Evolutionary conservation across 805 yeast species (phyloP).

Genomic region (Barnettozyma botsteinii): DNA sequence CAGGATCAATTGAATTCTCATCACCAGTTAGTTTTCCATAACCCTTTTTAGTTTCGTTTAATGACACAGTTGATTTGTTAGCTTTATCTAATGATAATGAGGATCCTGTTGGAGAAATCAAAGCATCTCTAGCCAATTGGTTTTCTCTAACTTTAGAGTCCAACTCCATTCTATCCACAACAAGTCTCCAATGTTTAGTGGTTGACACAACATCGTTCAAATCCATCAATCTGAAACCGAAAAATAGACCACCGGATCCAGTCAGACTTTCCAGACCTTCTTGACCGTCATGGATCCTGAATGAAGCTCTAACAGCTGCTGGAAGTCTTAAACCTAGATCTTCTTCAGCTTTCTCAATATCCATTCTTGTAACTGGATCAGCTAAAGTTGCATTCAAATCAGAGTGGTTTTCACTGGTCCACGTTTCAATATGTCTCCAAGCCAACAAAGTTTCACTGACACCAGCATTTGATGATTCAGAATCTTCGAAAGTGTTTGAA

Average conservation of each 20-base stretch:
- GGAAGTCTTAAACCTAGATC: slow-evolving; percentile 77
- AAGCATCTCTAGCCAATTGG: slow-evolving; percentile 17
- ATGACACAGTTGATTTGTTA: slow-evolving; percentile 18
- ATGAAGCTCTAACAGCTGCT: slow-evolving; percentile 72
- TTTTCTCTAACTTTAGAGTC: slow-evolving; percentile 23
- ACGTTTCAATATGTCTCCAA: slow-evolving; percentile 84
- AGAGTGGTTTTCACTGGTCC: slow-evolving; percentile 74
- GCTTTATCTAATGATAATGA: slow-evolving; percentile 19
- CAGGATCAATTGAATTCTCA: slow-evolving; percentile 13
- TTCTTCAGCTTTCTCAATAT: slow-evolving; percentile 74
- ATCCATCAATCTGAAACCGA: slow-evolving; percentile 74
- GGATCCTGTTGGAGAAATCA: slow-evolving; percentile 24
- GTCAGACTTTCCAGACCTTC: slow-evolving; percentile 66
- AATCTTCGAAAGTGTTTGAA: slow-evolving; percentile 33
- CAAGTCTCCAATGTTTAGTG: slow-evolving; percentile 81
- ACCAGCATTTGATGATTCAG: slow-evolving; percentile 43
- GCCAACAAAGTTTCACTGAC: slow-evolving; percentile 70
- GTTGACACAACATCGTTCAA: slow-evolving; percentile 75
- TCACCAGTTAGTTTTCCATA: slow-evolving; percentile 21
- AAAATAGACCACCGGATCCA: slow-evolving; percentile 66
- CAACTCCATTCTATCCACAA: slow-evolving; percentile 39
- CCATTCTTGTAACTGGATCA: slow-evolving; percentile 74
- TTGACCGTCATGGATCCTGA: slow-evolving; percentile 87
- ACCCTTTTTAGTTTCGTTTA: slow-evolving; percentile 27
- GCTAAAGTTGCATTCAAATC: slow-evolving; percentile 76